Evolutionary conservation across 176 grass and related monocot genomes (phyloP).

Genomic region (Raddia guianensis): DNA sequence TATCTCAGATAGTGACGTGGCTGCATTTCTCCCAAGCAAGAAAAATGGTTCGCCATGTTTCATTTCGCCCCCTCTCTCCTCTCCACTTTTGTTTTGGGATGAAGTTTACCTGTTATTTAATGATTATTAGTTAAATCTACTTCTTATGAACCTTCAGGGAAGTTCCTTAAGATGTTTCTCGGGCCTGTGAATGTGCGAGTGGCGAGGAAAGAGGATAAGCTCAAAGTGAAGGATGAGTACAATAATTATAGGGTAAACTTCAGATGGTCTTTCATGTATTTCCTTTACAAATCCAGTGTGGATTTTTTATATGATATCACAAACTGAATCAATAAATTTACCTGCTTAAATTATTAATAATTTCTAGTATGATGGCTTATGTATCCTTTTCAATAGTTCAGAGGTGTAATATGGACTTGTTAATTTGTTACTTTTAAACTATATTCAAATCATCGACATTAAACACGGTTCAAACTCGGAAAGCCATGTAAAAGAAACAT

Average conservation of each 20-base stretch:
- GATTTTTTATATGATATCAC: not conserved
- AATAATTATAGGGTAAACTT: slow-evolving; percentile 88
- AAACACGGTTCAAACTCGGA: not conserved
- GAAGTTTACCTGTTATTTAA: slow-evolving; percentile 22
- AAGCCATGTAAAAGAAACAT: slow-evolving; percentile 13
- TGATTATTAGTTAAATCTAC: not conserved
- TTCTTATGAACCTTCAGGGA: slow-evolving; percentile 45
- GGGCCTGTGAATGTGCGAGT: slow-evolving; percentile 89
- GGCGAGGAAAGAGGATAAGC: slow-evolving; percentile 77
- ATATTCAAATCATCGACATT: not conserved
- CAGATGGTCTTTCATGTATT: not conserved
- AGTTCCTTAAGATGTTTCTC: slow-evolving; percentile 87
- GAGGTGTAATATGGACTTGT: too few relatives aligned
- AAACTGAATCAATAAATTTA: not conserved
- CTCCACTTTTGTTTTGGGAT: not conserved
- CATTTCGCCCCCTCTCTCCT: not conserved
- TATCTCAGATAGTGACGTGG: slow-evolving; percentile 78
- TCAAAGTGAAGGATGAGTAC: slow-evolving; percentile 96
- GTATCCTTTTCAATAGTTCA: not conserved
- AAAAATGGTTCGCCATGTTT: slow-evolving; percentile 53
- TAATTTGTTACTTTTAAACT: not conserved
- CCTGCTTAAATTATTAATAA: not conserved
- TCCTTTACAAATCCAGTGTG: not conserved
- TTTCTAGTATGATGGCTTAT: not conserved
- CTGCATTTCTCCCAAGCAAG: slow-evolving; percentile 74